Evolutionary conservation across 805 yeast genomes (phyloP).

Genomic region (Suhomyces kilbournensis): DNA sequence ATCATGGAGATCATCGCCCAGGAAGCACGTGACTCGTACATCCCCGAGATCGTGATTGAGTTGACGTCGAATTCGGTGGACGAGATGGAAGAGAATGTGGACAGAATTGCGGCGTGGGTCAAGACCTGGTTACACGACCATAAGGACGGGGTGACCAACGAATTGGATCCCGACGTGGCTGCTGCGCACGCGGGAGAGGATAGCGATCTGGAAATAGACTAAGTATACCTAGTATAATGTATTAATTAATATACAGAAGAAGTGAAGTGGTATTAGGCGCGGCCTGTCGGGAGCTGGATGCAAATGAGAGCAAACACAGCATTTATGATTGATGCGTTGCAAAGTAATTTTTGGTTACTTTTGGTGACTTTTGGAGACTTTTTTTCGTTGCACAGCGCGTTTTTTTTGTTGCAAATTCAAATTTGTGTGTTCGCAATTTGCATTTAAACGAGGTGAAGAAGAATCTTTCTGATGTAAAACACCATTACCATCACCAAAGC

Average conservation of each 20-base stretch:
- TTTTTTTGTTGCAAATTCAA: not conserved
- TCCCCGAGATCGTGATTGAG: conserved; percentile 77
- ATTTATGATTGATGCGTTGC: too few relatives aligned
- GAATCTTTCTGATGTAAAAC: conserved; percentile 32
- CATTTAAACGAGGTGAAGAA: conserved; percentile 6
- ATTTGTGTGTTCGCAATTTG: too few relatives aligned
- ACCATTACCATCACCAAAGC: conserved; percentile 27
- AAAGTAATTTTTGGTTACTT: too few relatives aligned
- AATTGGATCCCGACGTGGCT: conserved; percentile 17
- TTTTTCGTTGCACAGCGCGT: too few relatives aligned
- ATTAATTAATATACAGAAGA: not conserved
- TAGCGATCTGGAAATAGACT: conserved; percentile 11
- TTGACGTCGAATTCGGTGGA: conserved; percentile 69
- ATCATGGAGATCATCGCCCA: conserved; percentile 88
- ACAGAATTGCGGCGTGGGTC: conserved; percentile 71
- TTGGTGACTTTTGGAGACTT: too few relatives aligned
- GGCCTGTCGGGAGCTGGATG: not conserved
- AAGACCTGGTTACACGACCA: conserved; percentile 66
- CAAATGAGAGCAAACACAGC: too few relatives aligned
- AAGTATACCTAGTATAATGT: not conserved
- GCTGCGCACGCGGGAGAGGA: conserved; percentile 9
- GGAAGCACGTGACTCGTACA: conserved; percentile 84
- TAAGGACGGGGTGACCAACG: conserved; percentile 32
- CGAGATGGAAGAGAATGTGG: conserved; percentile 79
- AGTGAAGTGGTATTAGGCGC: not conserved